Evolutionary conservation across 164 flowering plant genomes (phyloP), one percentile per base, ranked within the genome.

Genomic region (Chloranthus sessilifolius): DNA sequence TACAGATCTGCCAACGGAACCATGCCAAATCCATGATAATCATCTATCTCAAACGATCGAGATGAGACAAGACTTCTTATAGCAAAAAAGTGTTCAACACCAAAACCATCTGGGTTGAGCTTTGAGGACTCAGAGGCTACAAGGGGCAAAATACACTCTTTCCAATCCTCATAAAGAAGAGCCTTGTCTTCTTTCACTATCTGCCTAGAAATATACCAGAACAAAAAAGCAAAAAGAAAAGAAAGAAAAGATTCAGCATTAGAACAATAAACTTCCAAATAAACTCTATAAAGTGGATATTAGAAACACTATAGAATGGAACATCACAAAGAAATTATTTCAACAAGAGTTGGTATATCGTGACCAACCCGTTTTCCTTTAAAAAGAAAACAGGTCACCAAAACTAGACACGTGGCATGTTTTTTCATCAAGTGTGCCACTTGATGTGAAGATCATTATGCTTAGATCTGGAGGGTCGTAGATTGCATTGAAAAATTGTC

Each of bases 1-100:
- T 70, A 91, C 96, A 92, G 76, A 62, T 92, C 96, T 16, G 98
- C 98, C 63, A 92, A 70, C 37, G 98, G 98, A 52, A 88, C 96
- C 98, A 88, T 92, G 37, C 98, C 96, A 60, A 9, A 74, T 30
- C 95, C 96, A 74, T 91, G 92, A 62, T 68, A 87, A n/a, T 85
- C 81, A 62, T 88, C 98, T 29, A 91, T 76, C 65, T 85, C 64
- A 66, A 91, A 91, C 19, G 89, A 70, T 7, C 98, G 78, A 52
- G 98, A 92, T 22, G 95, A 58, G 54, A 92, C 66, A 25, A 92
- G 91, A 68, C 85, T 92, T 62, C 60, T 88, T 3, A 91, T 96
- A 60, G 83, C 78, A 55, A 88, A 66, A 48, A 85, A 92, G 38
- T 80, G 76, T 49, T 85, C 90, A 29, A 69, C 63, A 3, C 76